These are phyloP conservation scores for Jacaranda mimosifolia DNA, from an alignment of 257 asterid genomes.

Conservation along the genomic window DNA sequence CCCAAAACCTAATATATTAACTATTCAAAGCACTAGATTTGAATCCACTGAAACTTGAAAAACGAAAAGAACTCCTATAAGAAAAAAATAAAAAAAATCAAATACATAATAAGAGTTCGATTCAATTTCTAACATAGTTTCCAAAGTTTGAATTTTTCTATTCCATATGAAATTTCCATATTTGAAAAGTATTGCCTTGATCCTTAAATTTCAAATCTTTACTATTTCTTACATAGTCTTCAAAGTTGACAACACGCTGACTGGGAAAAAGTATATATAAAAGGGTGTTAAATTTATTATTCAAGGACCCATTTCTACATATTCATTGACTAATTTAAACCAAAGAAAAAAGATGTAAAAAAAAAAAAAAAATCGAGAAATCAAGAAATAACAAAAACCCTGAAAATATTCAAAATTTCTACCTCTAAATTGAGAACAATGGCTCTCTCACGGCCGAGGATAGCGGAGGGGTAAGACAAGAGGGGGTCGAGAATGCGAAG, in stretches of 20 bases:
- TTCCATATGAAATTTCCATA: background rate
- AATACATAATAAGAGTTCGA: background rate
- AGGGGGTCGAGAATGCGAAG: constrained; percentile 90
- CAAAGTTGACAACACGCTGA: background rate
- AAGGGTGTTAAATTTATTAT: constrained; percentile 2
- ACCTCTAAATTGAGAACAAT: constrained; percentile 95
- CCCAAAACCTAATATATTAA: background rate
- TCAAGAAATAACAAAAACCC: background rate
- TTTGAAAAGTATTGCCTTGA: no score
- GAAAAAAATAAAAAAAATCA: background rate
- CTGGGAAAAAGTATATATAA: background rate
- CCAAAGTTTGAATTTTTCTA: background rate
- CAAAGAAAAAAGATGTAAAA: background rate
- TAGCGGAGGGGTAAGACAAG: constrained; percentile 81
- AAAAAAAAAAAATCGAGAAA: background rate
- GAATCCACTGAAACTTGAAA: background rate
- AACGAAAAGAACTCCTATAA: background rate
- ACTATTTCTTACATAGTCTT: background rate
- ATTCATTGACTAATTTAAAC: background rate
- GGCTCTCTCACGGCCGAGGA: constrained; percentile 89
- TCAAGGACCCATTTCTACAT: background rate
- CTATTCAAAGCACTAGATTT: background rate
- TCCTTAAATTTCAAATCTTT: background rate
- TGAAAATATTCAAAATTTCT: no score
- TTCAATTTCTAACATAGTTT: background rate